Evolutionary conservation across 345 rosid species (phyloP), one percentile per base, ranked within the genome.

Genomic region (Aquilaria sinensis): DNA sequence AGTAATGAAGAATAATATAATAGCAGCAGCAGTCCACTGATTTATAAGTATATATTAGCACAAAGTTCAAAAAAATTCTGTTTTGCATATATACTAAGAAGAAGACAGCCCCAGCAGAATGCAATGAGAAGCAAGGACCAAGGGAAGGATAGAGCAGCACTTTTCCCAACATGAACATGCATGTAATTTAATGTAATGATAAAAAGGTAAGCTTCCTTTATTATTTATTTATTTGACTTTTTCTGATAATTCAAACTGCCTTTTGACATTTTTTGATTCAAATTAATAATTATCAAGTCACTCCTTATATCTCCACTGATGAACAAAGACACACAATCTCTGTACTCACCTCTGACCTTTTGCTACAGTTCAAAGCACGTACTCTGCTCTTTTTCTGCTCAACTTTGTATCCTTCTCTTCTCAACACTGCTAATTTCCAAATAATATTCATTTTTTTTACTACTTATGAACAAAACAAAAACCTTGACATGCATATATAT

Each of bases 311-410:
- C 49, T 57, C n/a, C 15, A 31, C 46, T 33, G 33, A 50, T 23
- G 29, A 58, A 59, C 62, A 63, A 59, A 59, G 64, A 67, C 56
- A 62, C 53, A 61, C 53, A 47, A 12, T 10, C 6, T 3, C 16
- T 34, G 58, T 12, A 56, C 66, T 23, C 15, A 86, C 87, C 85
- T 80, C 81, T 64, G 71, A n/a, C 62, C 47, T 57, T 33, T 57
- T 56, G 34, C 58, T 60, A 68, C 71, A 57, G 64, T 51, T 61
- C 63, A 77, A 56, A 62, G 70, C 48, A 68, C 65, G 54, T 64
- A 45, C 66, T 75, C 66, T 64, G 72, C 55, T 77, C 67, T 74
- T 81, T 53, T 71, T 72, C 75, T 66, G 75, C 59, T 78, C 83
- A 70, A 48, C 51, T 71, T 74, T 64, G 71, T 56, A 51, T 51